Evolutionary conservation across 306 rosid genomes (phyloP).

Genomic region (Glycine tomentella): DNA sequence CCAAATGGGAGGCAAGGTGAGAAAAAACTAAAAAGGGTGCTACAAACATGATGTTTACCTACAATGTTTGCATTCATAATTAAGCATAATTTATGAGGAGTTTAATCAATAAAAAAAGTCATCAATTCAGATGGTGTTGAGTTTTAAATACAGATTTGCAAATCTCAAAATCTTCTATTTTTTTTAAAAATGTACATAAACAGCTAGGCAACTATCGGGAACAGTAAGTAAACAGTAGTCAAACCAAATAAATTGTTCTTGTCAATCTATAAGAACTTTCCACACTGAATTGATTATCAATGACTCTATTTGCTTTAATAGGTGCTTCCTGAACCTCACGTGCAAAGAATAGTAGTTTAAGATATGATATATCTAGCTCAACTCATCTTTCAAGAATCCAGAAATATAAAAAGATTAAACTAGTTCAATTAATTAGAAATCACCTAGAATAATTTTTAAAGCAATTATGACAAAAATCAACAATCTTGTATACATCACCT

Average conservation of each 20-base stretch:
- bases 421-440: not conserved
- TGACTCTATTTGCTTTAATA: not conserved
- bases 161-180: conserved; percentile 27
- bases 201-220: conserved; percentile 9
- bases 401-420: not conserved
- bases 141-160: conserved; percentile 29
- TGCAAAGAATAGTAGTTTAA: not conserved
- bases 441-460: not conserved
- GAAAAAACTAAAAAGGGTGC: not conserved
- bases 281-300: not conserved
- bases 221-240: conserved; percentile 28
- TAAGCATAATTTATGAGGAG: conserved; percentile 1
- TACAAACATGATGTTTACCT: conserved; percentile 3
- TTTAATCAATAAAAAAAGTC: not conserved
- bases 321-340: not conserved
- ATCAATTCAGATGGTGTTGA: not conserved
- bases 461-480: not conserved
- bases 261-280: conserved; percentile 25
- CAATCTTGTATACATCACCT: not conserved
- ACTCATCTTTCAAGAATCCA: conserved; percentile 8
- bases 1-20: not conserved
- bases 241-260: conserved; percentile 1
- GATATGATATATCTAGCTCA: not conserved
- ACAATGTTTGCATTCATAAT: not conserved
- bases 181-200: not conserved